Evolutionary conservation across 1,139 yeast species (phyloP), one percentile per base, ranked within the genome.

Genomic region (Chernovozyma aurita): DNA sequence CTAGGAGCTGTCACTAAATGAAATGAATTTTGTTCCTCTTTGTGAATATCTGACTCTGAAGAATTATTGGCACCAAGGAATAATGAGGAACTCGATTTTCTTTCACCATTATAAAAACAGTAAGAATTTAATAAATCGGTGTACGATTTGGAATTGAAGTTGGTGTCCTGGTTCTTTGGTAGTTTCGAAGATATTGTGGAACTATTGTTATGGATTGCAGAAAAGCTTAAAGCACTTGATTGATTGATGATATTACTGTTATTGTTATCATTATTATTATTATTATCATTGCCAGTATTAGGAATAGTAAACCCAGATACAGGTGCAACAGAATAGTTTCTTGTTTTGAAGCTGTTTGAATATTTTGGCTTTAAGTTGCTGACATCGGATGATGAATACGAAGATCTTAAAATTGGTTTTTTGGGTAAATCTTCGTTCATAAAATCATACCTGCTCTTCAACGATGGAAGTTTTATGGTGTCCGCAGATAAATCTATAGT

Each of bases 51-150:
- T 21, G 34, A 13, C 32, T 36, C 11, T 40, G 42, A 8, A 8
- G 22, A 20, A 20, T 9, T 20, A 24, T 3, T 4, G 21, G 4
- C 9, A 12, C 12, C 8, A 26, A 26, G 6, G 25, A 22, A 11
- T n/a, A 25, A 41, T 14, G 11, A 15, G 24, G 36, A 15, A 30
- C 35, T 12, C 39, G 40, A 6, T 11, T 15, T 28, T 16, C n/a
- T 14, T 12, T 38, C 44, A 16, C 61, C 60, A 35, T 59, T 57
- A 36, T 57, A 60, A 45, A 61, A 61, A 43, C 67, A 61, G 42
- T 59, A 61, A 34, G 59, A 56, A 37, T 59, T 57, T 38, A 61
- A 45, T 33, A 61, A 50, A 39, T 59, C 63, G 9, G 64, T 46
- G 40, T 61, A 61, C 9, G 61, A 54, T 21, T 56, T 50, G 20